phyloP scores from a whole-genome alignment of 306 rosid genomes.

The Prunus salicina region DNA sequence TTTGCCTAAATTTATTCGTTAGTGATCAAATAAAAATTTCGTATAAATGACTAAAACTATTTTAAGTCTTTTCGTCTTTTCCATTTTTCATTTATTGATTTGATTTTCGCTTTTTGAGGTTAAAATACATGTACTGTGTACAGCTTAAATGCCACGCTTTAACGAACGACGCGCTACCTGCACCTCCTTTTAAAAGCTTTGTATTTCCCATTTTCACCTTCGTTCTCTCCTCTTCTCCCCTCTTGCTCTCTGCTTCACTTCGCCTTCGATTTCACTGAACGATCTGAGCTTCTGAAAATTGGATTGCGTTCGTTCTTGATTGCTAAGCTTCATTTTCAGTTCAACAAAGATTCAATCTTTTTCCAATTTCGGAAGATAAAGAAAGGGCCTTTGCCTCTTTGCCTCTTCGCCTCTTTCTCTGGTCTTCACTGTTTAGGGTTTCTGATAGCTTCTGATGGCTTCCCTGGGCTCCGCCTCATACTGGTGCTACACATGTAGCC shows the following conservation, averaged over 20 bases:
- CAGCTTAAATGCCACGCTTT: constrained; percentile 22
- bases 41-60: too few relatives aligned
- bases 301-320: neutral
- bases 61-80: neutral
- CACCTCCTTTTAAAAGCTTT: neutral
- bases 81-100: too few relatives aligned
- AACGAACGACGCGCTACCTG: constrained; percentile 24
- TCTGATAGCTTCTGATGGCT: constrained; percentile 30
- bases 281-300: neutral
- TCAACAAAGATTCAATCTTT: neutral
- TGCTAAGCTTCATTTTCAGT: neutral
- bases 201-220: neutral
- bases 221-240: neutral
- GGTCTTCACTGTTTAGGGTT: neutral
- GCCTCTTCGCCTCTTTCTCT: neutral
- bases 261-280: neutral
- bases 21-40: too few relatives aligned
- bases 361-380: neutral
- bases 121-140: neutral
- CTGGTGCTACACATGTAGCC: constrained; percentile 64
- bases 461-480: constrained; percentile 44
- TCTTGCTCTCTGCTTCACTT: constrained; percentile 2
- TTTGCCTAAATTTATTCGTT: too few relatives aligned
- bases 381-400: neutral
- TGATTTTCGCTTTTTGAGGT: neutral